Evolutionary conservation across 2,329 filamentous ascomycete species (phyloP).

Genomic region (Hypoxylon rubiginosum): DNA sequence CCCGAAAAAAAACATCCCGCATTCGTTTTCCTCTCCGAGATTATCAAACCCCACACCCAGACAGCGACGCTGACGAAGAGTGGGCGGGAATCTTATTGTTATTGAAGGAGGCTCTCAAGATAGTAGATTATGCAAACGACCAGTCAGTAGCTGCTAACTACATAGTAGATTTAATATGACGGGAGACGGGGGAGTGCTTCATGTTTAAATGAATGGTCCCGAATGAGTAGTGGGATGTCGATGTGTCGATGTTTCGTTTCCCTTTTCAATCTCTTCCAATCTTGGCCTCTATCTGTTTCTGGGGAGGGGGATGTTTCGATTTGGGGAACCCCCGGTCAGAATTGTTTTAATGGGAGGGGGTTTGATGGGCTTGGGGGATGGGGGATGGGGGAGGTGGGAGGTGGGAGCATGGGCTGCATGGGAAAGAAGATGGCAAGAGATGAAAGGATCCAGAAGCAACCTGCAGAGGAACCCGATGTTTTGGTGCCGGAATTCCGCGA

Average conservation of each 20-base stretch:
- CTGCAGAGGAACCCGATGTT: conserved; percentile 37
- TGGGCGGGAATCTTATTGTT: neutral
- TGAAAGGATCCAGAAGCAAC: conserved; percentile 33
- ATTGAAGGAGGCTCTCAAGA: conserved; percentile 25
- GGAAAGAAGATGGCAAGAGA: conserved; percentile 10
- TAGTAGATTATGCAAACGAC: conserved; percentile 30
- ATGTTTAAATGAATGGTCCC: conserved; percentile 36
- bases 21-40: conserved; percentile 30
- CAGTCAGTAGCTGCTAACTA: conserved; percentile 16
- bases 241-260: conserved; percentile 27
- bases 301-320: conserved; percentile 26
- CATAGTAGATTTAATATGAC: conserved; percentile 3
- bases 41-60: conserved; percentile 34
- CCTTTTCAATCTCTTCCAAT: conserved; percentile 8
- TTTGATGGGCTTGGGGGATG: neutral
- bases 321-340: conserved; percentile 26
- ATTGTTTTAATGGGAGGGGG: conserved; percentile 40
- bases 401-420: conserved; percentile 3
- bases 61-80: neutral
- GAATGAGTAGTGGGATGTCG: conserved; percentile 10
- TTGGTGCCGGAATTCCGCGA: conserved; percentile 41
- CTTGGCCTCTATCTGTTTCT: conserved; percentile 11
- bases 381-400: too few species aligned
- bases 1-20: conserved; percentile 22
- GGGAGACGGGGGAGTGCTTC: conserved; percentile 26